Base-by-base conservation (phyloP, 345 rosid species). In the Mallotus nudiflorus region DNA sequence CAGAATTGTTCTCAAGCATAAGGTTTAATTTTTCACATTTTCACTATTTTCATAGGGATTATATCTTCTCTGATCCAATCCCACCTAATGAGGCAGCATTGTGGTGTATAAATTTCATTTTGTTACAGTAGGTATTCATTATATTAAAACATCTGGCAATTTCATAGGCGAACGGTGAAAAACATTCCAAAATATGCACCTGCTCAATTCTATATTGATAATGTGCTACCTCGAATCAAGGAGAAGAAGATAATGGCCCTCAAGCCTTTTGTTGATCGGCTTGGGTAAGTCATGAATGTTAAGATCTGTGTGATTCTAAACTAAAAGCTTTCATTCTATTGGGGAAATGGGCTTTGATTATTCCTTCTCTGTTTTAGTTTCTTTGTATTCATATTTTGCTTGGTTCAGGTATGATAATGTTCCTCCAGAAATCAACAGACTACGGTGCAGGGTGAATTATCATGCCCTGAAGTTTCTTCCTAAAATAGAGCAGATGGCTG, bases 121-220 rank as follows among this genome's bases (percentile, higher is more conserved):
- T 55, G 25, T 57, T 45, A 49, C 55, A 42, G 45, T 22, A 73
- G 39, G 66, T 61, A 62, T 72, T 78, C 33, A 71, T 65, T 73
- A 71, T 42, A 48, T n/a, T 40, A 24, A 51, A 27, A 24, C 16
- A 37, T 9, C 24, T 45, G 46, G 25, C 19, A 59, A 18, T 40
- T 49, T 55, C 59, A 49, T 77, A 96, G 99, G 71, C 91, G 98
- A 68, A 96, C 99, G 6, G 99, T 96, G 54, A 96, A 96, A 85
- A 96, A 96, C 78, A 96, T 96, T 78, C 99, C 99, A 56, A 96
- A 96, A 71, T 96, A 96, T 80, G 99, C 99, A 57, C 90, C 99
- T 33, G 98, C 98, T 5, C 93, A 96, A 42, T 96, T 96, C 78
- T 96, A 96, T 74, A 87, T 96, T n/a, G 99, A 92, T 81, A 96